Evolutionary conservation across 140 eudicot genomes (phyloP).

Genomic region (Ambrosia hybrid): DNA sequence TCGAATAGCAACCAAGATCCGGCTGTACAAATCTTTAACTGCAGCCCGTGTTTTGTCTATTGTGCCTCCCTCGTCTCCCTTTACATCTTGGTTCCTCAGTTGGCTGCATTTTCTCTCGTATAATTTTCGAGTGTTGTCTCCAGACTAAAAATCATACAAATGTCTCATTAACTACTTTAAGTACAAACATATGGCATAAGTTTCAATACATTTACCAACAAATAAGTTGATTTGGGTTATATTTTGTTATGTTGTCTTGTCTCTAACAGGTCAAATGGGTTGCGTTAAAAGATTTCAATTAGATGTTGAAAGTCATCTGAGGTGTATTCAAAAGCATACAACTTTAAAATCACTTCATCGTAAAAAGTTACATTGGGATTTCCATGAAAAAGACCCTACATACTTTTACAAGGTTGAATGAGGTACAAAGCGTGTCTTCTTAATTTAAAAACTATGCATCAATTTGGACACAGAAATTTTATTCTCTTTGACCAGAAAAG

Average conservation of each 20-base stretch:
- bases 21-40: slow-evolving; percentile 84
- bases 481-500: slow-evolving; percentile 4
- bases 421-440: background rate
- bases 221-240: background rate
- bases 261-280: background rate
- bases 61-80: slow-evolving; percentile 78
- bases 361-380: background rate
- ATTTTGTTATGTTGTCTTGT: background rate
- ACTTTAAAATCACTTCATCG: background rate
- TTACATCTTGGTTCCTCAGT: slow-evolving; percentile 71
- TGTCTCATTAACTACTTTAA: slow-evolving; percentile 12
- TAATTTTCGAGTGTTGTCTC: slow-evolving; percentile 71
- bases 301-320: too few species aligned
- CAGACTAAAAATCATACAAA: slow-evolving; percentile 47
- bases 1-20: slow-evolving; percentile 90
- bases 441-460: background rate
- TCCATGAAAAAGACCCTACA: background rate
- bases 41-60: slow-evolving; percentile 84
- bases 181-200: background rate
- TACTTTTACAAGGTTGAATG: slow-evolving; percentile 3
- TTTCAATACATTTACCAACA: background rate
- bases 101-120: slow-evolving; percentile 92
- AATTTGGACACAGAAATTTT: background rate
- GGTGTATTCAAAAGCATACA: too few species aligned
- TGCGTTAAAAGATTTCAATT: background rate